Base-by-base conservation (phyloP, 2,329 filamentous ascomycete genomes). In the Dactylellina sp. region DNA sequence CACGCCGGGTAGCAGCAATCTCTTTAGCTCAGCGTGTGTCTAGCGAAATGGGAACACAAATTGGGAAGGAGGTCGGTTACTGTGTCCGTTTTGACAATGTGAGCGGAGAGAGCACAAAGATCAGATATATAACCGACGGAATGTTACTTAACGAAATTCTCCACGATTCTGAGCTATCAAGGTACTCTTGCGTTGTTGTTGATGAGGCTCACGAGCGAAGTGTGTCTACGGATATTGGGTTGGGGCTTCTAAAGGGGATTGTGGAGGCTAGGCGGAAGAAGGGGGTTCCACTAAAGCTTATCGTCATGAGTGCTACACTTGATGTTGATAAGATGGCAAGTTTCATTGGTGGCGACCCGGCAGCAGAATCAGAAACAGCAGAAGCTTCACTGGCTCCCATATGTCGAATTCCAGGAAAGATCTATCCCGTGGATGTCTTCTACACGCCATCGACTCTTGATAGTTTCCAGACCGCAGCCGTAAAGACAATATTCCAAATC, bases 161-260 rank as follows among this genome's bases (percentile, higher is more conserved):
- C 71, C 86, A 90, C 60, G 95, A 99, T 80, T 91, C 92, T 0
- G 85, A 89, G 78, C 84, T 99, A 79, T 87, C 86, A 32, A 89
- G 91, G 79, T 99, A 99, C 80, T 96, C 92, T 78, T 93, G 90
- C 2, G 86, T 99, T 0, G 86, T 99, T 16, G 92, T 99, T 6
- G 95, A 99, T 81, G 95, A 99, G 81, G 95, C 99, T 11, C 95
- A 99, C 83, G 95, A 99, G 83, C 86, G 95, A 77, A 96, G 93
- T 77, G 87, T 98, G 20, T 96, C 98, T 80, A 94, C 97, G 6
- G 95, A 99, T 82, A 82, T 99, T 24, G 85, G 97, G 7, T 84
- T 96, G 24, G 95, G 95, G 0, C 98, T 99, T 76, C 80, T 99
- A 75, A 91, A 91, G 79, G 89, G 91, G 74, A 86, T 98, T 50